phyloP scores from a whole-genome alignment of 1,284 basidiomycete genomes.

The Papiliotrema flavescens region DNA sequence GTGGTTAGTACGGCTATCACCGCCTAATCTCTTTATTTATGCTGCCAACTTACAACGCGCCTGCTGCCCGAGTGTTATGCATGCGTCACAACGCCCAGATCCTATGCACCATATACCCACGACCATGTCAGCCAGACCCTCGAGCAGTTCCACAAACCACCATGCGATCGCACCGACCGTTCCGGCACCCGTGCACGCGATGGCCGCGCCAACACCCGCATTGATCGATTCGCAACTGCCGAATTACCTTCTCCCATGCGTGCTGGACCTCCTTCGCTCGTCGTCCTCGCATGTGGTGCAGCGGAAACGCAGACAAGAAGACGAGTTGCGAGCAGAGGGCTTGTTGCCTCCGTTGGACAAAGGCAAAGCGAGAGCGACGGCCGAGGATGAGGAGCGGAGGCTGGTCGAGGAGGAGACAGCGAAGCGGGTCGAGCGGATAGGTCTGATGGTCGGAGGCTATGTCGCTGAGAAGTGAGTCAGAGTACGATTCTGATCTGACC shows the following conservation, averaged over 20 bases:
- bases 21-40: no score
- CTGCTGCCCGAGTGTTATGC: neutral
- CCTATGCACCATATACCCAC: neutral
- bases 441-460: slow-evolving; percentile 79
- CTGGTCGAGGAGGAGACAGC: slow-evolving; percentile 67
- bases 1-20: no score
- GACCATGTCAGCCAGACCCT: slow-evolving; percentile 39
- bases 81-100: neutral
- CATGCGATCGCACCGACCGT: slow-evolving; percentile 32
- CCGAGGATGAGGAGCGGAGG: slow-evolving; percentile 22
- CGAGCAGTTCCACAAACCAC: slow-evolving; percentile 30
- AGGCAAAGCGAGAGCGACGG: slow-evolving; percentile 33
- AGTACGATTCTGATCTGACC: slow-evolving; percentile 4
- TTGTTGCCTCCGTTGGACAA: slow-evolving; percentile 51
- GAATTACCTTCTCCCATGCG: slow-evolving; percentile 79
- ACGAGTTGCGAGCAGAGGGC: slow-evolving; percentile 34
- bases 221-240: slow-evolving; percentile 70
- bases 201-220: slow-evolving; percentile 44
- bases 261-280: slow-evolving; percentile 65
- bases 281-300: slow-evolving; percentile 67
- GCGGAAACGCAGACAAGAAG: slow-evolving; percentile 49
- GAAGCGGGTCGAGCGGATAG: slow-evolving; percentile 72
- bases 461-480: slow-evolving; percentile 70
- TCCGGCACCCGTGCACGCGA: slow-evolving; percentile 35
- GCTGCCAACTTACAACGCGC: neutral